These are phyloP conservation scores for Silene vulgaris DNA, from an alignment of 179 eudicot genomes.

Conservation along the genomic window DNA sequence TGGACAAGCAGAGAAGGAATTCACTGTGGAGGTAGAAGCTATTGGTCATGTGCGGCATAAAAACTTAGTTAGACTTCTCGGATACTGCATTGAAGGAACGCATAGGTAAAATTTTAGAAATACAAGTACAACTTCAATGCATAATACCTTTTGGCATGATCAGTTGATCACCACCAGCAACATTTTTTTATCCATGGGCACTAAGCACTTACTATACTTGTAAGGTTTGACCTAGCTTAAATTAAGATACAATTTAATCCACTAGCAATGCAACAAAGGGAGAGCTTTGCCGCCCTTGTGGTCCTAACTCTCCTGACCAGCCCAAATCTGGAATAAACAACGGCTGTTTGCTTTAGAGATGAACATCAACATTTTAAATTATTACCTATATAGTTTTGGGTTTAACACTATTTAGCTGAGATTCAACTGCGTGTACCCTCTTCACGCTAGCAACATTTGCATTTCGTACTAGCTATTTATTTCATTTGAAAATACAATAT, in stretches of 20 bases:
- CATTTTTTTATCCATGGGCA: no score
- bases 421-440: background rate
- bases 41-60: slow-evolving; percentile 86
- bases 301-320: no score
- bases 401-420: background rate
- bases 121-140: background rate
- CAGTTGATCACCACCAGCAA: background rate
- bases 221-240: no score
- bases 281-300: no score
- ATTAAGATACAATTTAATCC: no score
- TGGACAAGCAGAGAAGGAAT: slow-evolving; percentile 83
- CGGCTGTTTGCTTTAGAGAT: background rate
- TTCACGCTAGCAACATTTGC: background rate
- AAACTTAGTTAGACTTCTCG: slow-evolving; percentile 72
- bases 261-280: no score
- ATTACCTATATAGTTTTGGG: background rate
- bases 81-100: slow-evolving; percentile 84
- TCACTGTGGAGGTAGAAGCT: slow-evolving; percentile 79
- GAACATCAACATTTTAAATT: background rate
- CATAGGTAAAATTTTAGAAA: slow-evolving; percentile 51
- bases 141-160: background rate
- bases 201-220: no score
- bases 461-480: background rate
- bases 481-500: background rate
- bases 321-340: no score